Base-by-base conservation (phyloP, 2,329 filamentous ascomycete genomes). In the Paecilomyces sp. region DNA sequence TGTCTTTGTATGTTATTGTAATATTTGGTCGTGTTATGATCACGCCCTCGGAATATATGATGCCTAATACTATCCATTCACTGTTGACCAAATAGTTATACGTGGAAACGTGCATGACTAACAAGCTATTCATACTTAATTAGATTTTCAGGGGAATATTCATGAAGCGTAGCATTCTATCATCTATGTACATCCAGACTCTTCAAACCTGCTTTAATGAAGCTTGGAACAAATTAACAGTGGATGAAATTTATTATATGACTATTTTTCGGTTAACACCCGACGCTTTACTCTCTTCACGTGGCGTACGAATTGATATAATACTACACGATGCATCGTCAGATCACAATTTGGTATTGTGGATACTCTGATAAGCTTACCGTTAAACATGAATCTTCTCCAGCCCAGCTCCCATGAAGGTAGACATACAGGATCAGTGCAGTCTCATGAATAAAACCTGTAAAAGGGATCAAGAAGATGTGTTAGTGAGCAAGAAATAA, bases 361-460 rank as follows among this genome's bases (percentile, higher is more conserved):
- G 15, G 41, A 47, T 18, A n/a, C n/a, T 22, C 41, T 22, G 13
- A 47, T 18, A 1, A n/a, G 68, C 76, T 70, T 62, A 79, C 77
- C 28, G 77, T 79, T 57, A 80, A 64, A 66, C 77, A 79, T 2
- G 77, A 77, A 57, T 79, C 76, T 54, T 79, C 76, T 18, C 72
- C 74, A 57, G 72, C 71, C 64, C 68, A 73, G 34, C 72, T 75
- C 13, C 72, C 73, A 0, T 75, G 76, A 31, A 79, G 63, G 67
- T 79, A 80, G 41, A 79, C 77, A 59, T 80, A 80, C 9, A 80
- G 67, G 25, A 80, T 71, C 50, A 80, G 62, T 0, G 76, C 78
- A 11, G 74, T 78, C 28, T 79, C 76, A 57, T 79, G 73, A 57
- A 80, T 72, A 41, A 80, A 78, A 58, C 75, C 76, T 78, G 33